Base-by-base conservation (phyloP, 805 yeast genomes). In the Candida peoriensis region DNA sequence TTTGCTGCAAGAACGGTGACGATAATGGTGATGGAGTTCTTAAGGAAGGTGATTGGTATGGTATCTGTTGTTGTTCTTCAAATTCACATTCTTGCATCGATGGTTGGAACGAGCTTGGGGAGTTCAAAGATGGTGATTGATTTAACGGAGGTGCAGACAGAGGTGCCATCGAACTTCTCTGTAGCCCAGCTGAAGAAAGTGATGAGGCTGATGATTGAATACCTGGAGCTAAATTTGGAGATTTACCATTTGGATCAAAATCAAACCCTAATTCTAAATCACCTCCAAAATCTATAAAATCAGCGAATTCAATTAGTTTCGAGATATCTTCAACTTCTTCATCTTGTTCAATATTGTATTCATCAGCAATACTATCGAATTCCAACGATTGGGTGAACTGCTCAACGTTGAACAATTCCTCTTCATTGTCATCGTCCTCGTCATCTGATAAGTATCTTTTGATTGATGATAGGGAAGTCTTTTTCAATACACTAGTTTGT, bases 291-390 rank as follows among this genome's bases (percentile, higher is more conserved):
- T 68, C 63, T 19, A 69, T 66, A 33, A 64, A 58, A 29, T 62
- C 67, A 6, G 70, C 68, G 44, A 68, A 68, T 41, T 68, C 73
- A 54, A 63, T 55, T 12, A 68, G 59, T 30, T 66, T 69, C 1
- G 61, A 56, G 40, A 63, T 55, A 24, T 62, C 54, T 17, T 63
- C 68, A 4, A 50, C 45, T 17, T 41, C 44, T 4, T 39, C 45
- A 11, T 17, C 30, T 5, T 17, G 23, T 10, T 30, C 34, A 6
- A 31, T 30, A 6, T 37, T 13, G 16, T 33, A 33, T 6, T 36
- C 24, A 10, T 43, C 42, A 3, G 32, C 38, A 21, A 36, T 34
- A 18, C 25, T 22, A 23, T 43, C 51, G 34, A 50, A 47, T 27
- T 45, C 48, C 19, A 45, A 33, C 14, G 36, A 36, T 6, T 44